Evolutionary conservation across 768 basidiomycete species (phyloP), one percentile per base, ranked within the genome.

Genomic region (Macrolepiota albuminosa): DNA sequence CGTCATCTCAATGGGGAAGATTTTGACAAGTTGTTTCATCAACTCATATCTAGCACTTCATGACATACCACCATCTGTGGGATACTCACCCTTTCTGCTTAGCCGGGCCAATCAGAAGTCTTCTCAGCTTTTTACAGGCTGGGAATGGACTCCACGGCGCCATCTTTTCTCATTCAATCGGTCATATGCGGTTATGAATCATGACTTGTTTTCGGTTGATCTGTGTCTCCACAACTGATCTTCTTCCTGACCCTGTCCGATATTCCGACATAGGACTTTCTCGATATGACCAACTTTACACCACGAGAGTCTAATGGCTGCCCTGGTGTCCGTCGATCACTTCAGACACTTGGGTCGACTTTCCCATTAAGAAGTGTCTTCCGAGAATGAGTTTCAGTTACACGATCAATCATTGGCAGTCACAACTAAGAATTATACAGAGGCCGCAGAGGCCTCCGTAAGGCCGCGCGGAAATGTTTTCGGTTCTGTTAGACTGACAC

Each of bases 271-370:
- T 24, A 26, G 18, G 47, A 16, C 34, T 59, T 13, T 21, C 61
- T 56, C 53, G 48, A 64, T 61, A 57, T 61, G 56, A 26, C 54
- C 54, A 61, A 14, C 31, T 34, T 53, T 33, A 60, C 58, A 54
- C 61, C 61, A 62, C 51, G 54, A 64, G n/a, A 64, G 47, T 55
- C 37, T 56, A 57, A 57, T 53, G 9, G 7, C 39, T 59, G 46
- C 31, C 58, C 46, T 49, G 46, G 18, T 34, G 47, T 50, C 9
- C 33, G 50, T 54, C 54, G 56, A 61, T 56, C 55, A 39, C 31
- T 9, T 42, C 31, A 10, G 43, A 43, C 31, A 37, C 42, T 52
- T 47, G 46, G 60, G 51, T 40, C 46, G 33, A 52, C 43, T 51
- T 26, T 53, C 13, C 58, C 34, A 4, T 48, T 29, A 36, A 48